Evolutionary conservation across 805 yeast genomes (phyloP).

Genomic region (Saccharomycopsis fibuligera): DNA sequence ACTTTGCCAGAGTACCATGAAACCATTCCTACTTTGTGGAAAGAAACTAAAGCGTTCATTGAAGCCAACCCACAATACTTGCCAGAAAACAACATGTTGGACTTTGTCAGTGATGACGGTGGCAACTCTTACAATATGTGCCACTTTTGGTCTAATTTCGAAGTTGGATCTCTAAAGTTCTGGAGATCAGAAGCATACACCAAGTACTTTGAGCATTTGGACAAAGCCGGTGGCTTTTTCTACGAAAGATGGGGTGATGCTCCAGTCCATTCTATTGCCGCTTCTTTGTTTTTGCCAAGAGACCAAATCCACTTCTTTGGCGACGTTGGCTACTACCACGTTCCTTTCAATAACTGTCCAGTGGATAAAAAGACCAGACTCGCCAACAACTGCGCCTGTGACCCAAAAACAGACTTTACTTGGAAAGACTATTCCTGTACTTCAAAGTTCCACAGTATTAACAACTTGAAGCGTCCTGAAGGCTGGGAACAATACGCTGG

Average conservation of each 20-base stretch:
- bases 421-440: constrained; percentile 74
- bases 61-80: constrained; percentile 53
- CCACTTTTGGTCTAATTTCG: constrained; percentile 91
- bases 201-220: constrained; percentile 67
- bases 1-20: constrained; percentile 66
- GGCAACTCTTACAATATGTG: constrained; percentile 73
- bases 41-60: constrained; percentile 56
- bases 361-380: constrained; percentile 54
- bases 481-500: constrained; percentile 63
- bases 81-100: constrained; percentile 56
- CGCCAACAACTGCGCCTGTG: constrained; percentile 63
- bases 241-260: constrained; percentile 96
- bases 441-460: constrained; percentile 50
- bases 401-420: constrained; percentile 65
- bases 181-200: constrained; percentile 70
- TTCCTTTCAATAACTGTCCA: constrained; percentile 78
- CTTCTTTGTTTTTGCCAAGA: constrained; percentile 65
- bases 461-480: constrained; percentile 50
- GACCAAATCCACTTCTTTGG: constrained; percentile 72
- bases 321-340: constrained; percentile 81
- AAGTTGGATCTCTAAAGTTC: constrained; percentile 65
- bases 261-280: constrained; percentile 87
- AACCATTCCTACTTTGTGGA: constrained; percentile 76
- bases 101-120: constrained; percentile 64
- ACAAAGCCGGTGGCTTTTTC: constrained; percentile 83